These are phyloP conservation scores for Lenwebbia sp. DNA, from an alignment of 345 rosid genomes.

Conservation along the genomic window DNA sequence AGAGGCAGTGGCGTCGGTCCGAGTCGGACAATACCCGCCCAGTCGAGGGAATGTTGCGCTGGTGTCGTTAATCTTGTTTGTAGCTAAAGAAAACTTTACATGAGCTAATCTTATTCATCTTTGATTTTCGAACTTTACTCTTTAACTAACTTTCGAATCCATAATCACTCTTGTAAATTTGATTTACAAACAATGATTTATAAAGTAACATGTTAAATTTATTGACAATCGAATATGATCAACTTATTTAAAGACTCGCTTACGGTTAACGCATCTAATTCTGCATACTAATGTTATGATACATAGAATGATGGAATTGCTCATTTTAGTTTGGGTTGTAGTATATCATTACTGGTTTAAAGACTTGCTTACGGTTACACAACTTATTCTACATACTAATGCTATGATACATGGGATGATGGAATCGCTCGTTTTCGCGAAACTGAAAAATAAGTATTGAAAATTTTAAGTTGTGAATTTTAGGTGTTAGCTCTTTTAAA, in stretches of 20 bases:
- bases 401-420: too few relatives aligned
- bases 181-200: neutral
- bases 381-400: too few relatives aligned
- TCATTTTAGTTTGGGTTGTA: neutral
- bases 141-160: neutral
- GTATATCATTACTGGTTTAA: neutral
- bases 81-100: too few relatives aligned
- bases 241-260: neutral
- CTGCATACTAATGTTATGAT: neutral
- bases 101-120: neutral
- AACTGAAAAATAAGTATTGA: neutral
- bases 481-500: neutral
- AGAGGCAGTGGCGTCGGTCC: too few relatives aligned
- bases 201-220: accelerated
- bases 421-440: neutral
- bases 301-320: neutral
- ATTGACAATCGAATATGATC: neutral
- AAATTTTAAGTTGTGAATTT: neutral
- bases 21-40: neutral
- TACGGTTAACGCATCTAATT: accelerated
- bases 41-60: neutral
- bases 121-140: accelerated
- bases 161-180: neutral
- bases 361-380: too few relatives aligned
- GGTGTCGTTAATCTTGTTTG: neutral